Percentiles rank a stretch among this genome's conserved stretches.
These are phyloP conservation scores for Irpex sp. DNA, from an alignment of 1,284 basidiomycete genomes.

Conservation along the genomic window DNA sequence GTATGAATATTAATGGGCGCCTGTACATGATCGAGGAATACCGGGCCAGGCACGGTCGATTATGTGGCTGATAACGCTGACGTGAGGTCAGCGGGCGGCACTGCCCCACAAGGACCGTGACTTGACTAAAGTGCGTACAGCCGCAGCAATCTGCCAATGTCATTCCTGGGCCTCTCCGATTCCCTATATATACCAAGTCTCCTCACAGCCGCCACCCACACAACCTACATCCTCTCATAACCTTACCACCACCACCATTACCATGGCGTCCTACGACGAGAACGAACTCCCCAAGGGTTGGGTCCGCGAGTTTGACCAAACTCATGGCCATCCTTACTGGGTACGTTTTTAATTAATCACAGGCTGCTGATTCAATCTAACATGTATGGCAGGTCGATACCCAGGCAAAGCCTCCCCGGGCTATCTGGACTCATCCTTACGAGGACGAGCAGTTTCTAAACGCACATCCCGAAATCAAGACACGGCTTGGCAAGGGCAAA, in stretches of 20 bases:
- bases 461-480: constrained; percentile 46
- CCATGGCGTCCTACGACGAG: constrained; percentile 17
- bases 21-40: no score
- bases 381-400: constrained; percentile 51
- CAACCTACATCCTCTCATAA: background rate
- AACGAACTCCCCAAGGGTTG: constrained; percentile 52
- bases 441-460: constrained; percentile 58
- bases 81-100: background rate
- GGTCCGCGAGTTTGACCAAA: constrained; percentile 48
- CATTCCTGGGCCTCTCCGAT: background rate
- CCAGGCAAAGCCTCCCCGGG: constrained; percentile 52
- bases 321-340: constrained; percentile 39
- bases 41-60: no score
- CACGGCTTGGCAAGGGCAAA: constrained; percentile 26
- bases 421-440: constrained; percentile 67
- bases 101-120: background rate
- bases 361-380: constrained; percentile 2
- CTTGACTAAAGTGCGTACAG: background rate
- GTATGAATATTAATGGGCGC: no score
- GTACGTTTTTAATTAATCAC: constrained; percentile 21
- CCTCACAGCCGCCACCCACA: no score
- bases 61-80: background rate
- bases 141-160: background rate
- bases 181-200: background rate
- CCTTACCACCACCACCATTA: background rate